Evolutionary conservation across 2,329 filamentous ascomycete genomes (phyloP), one percentile per base, ranked within the genome.

Genomic region (Thermothelomyces thermophilus): DNA sequence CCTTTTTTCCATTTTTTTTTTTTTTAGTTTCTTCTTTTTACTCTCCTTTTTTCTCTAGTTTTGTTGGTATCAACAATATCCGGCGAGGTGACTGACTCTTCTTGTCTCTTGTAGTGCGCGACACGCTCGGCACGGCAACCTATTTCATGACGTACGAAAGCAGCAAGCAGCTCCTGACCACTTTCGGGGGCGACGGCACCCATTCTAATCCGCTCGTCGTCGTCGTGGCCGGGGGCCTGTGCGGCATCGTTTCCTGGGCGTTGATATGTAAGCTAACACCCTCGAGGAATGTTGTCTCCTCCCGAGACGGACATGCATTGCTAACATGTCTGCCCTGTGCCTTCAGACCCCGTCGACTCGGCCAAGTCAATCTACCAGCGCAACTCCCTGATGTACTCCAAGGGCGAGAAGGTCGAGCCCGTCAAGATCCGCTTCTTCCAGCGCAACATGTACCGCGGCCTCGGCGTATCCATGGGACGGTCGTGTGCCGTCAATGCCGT

Each of bases 91-190:
- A 16, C 19, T 39, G 20, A 39, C 13, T n/a, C n/a, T 1, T 6
- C 22, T 4, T 13, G 5, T 28, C 9, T 9, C 17, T n/a, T n/a
- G 20, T 56, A 87, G 86, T 90, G 61, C 80, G 88, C 53, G 88
- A 94, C 67, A 90, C 87, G 1, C 73, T 93, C 53, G 88, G 88
- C 47, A 94, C 88, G 1, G 80, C 82, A 26, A 87, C 91, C 51
- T 94, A 94, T 66, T 94, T 94, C 63, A 87, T 87, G 70, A 90
- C 88, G 26, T 94, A 94, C 65, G 88, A 94, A 68, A 90, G 86
- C 64, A 81, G 82, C 59, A 94, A 94, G 64, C 87, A 93, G 65
- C 70, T 91, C 20, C 77, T 90, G 56, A 87, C 84, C 17, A 88
- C 87, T 14, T 81, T 86, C 56, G 80, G 79, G 36, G 79, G 85